Evolutionary conservation across 306 rosid genomes (phyloP), one percentile per base, ranked within the genome.

Genomic region (Biancaea sappan): DNA sequence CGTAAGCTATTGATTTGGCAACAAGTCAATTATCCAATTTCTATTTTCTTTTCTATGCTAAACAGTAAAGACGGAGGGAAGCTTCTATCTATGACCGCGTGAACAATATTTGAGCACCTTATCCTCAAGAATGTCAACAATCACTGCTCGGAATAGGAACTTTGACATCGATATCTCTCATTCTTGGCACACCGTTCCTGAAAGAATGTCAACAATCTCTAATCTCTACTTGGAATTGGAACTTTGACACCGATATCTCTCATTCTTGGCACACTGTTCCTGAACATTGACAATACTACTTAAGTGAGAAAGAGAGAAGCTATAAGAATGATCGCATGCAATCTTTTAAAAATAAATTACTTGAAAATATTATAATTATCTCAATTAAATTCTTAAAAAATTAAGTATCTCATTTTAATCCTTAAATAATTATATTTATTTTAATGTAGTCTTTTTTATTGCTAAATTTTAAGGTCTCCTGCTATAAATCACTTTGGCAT

Each of bases 131-230:
- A 56, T 22, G 56, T 24, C 64, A 73, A 53, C 69, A 68, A 77
- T 44, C 66, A 70, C 82, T 73, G 84, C 18, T 47, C 15, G 47
- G 76, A n/a, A n/a, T n/a, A n/a, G n/a, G n/a, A 82, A 81, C 66
- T 73, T 62, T 44, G 77, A 75, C 83, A 29, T 46, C 37, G 67
- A 34, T 83, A 83, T 76, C 63, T 77, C 74, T 89, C 88, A 29
- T 88, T 84, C 81, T 82, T 84, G 28, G 84, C 72, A 66, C 89
- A 84, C 82, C 88, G 86, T 77, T 81, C 95, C 98, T 94, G 91
- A 32, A 73, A 14, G 16, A 6, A 51, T 28, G 48, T 18, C 59
- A 71, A 56, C 63, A 64, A 77, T 37, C 59, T 73, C 82, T 77
- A 87, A 18, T 40, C n/a, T n/a, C n/a, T n/a, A n/a, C n/a, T n/a